These are phyloP conservation scores for Colletotrichum spaethianum DNA, from an alignment of 2,329 filamentous ascomycete species.

Conservation along the genomic window DNA sequence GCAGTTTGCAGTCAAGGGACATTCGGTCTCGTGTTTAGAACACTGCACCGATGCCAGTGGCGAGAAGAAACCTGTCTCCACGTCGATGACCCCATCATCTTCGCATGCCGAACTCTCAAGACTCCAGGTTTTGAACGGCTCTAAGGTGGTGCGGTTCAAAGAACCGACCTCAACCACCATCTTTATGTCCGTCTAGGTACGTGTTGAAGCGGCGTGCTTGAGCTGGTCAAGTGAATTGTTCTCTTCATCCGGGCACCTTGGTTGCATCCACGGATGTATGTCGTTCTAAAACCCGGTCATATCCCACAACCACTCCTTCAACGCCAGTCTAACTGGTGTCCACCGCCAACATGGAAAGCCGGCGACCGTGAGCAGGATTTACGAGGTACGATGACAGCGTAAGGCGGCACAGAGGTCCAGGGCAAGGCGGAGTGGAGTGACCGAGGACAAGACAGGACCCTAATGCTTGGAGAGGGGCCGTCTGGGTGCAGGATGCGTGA, in stretches of 20 bases:
- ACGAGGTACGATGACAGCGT: not conserved
- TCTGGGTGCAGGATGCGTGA: conserved; percentile 2
- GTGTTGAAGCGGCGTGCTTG: not conserved
- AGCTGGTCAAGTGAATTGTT: not conserved
- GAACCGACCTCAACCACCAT: conserved; percentile 38
- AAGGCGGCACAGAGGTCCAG: not conserved
- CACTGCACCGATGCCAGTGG: conserved; percentile 11
- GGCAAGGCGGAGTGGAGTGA: not conserved
- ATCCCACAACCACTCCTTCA: conserved; percentile 17
- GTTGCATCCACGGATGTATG: not conserved
- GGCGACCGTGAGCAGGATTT: not conserved
- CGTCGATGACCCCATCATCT: conserved; percentile 1
- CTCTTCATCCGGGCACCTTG: not conserved
- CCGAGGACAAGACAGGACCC: conserved; percentile 3
- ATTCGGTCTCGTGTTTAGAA: conserved; percentile 1
- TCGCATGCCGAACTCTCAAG: conserved; percentile 7
- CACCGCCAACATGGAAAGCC: conserved; percentile 2
- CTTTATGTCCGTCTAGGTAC: not conserved
- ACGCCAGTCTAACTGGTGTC: not conserved
- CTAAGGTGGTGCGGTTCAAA: conserved; percentile 27
- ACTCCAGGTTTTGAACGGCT: conserved; percentile 34
- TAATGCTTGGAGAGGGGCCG: not conserved
- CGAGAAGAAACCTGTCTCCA: conserved; percentile 21
- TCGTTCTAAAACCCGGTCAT: conserved; percentile 16
- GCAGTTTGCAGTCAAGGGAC: not conserved